Base-by-base conservation (phyloP, 495 filamentous ascomycete genomes). In the Tuber calosporum region DNA sequence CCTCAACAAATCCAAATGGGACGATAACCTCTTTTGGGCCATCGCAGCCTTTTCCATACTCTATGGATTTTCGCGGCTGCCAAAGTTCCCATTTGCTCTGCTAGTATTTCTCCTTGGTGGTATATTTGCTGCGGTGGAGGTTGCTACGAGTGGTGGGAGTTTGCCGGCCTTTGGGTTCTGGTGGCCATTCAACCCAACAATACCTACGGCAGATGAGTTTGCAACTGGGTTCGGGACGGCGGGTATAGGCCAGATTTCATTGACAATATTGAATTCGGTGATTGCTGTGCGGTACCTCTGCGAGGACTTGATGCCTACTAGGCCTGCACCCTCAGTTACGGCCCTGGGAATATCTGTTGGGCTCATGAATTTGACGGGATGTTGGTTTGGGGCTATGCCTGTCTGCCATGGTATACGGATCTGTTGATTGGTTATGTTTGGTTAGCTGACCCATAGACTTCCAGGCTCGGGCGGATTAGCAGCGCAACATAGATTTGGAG, bases 341-440 rank as follows among this genome's bases (percentile, higher is more conserved):
- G 84, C 87, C 2, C 85, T 97, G 30, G 94, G 93, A 0, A 79
- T 96, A 69, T 94, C 91, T 66, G 91, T 98, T 11, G 88, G 89
- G 0, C 76, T 82, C 5, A 95, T 96, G 89, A 97, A 97, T 80
- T 83, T 97, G 8, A 75, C 91, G 7, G 90, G 91, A 9, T 93
- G 90, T 82, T 94, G 91, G 90, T 95, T 97, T 81, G 94, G 93
- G 40, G 91, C 90, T 0, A 98, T 98, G 94, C 94, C 94, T 7
- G 91, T 96, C 2, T 98, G 94, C 78, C 94, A 97, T 80, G 94
- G 94, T 30, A 69, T 30, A 30, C 11, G 2, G 53, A 30, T 30
- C n/a, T 26, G 17, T 30, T 30, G n/a, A 30, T 30, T 62, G 6
- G 3, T 8, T 62, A 4, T 62, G 26, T 30, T 15, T 13, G 13